phyloP scores from a whole-genome alignment of 352 stramenopile species.

The Phytophthora europaea region DNA sequence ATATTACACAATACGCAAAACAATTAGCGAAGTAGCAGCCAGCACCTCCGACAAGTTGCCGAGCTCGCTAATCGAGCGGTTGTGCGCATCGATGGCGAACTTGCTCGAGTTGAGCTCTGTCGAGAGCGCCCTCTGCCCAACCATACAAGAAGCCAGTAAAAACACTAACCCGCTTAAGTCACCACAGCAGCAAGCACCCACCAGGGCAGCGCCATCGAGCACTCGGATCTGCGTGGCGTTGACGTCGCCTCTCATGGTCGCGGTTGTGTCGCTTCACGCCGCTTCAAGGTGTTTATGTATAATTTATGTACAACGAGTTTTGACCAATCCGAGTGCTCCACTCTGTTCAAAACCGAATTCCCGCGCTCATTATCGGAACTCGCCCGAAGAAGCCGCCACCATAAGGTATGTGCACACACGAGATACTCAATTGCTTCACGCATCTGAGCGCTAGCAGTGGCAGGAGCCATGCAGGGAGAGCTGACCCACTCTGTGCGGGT shows the following conservation, averaged over 20 bases:
- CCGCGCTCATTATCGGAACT: slow-evolving; percentile 28
- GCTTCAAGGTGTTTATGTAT: slow-evolving; percentile 24
- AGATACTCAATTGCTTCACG: background rate
- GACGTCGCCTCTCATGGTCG: slow-evolving; percentile 29
- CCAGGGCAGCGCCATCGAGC: slow-evolving; percentile 50
- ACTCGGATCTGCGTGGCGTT: slow-evolving; percentile 46
- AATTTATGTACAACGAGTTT: slow-evolving; percentile 16
- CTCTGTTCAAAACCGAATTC: slow-evolving; percentile 28
- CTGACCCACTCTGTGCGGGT: background rate
- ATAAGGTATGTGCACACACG: slow-evolving; percentile 14
- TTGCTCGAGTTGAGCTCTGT: slow-evolving; percentile 85
- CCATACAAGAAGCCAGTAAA: background rate
- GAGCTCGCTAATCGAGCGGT: slow-evolving; percentile 70
- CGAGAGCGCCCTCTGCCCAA: slow-evolving; percentile 44
- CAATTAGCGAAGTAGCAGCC: background rate
- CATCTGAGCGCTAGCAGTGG: background rate
- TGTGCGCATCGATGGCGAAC: slow-evolving; percentile 83
- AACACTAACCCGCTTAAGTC: background rate
- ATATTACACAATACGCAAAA: background rate
- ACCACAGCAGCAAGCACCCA: slow-evolving; percentile 12
- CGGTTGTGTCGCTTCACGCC: slow-evolving; percentile 24
- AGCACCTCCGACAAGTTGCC: slow-evolving; percentile 72
- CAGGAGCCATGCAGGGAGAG: background rate
- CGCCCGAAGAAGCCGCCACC: slow-evolving; percentile 19
- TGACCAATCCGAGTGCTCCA: slow-evolving; percentile 15